Base-by-base conservation (phyloP, 768 basidiomycete genomes). In the Tylopilus felleus region DNA sequence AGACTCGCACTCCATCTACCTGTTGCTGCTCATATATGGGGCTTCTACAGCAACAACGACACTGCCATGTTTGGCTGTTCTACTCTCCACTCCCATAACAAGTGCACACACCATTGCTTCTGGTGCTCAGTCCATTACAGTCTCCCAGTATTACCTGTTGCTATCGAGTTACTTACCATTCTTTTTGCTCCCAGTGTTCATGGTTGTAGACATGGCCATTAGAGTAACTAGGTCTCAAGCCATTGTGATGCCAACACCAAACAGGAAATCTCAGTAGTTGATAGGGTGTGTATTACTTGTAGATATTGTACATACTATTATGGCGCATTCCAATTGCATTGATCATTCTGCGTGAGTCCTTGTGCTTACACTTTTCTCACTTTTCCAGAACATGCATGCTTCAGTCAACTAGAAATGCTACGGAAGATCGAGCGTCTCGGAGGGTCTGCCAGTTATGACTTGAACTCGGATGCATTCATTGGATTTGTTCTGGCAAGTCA, bases 11-110 rank as follows among this genome's bases (percentile, higher is more conserved):
- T 67, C 69, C 14, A 78, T 85, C 42, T 88, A 86, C 63, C 72
- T 81, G 13, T 74, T 91, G 29, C 71, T 94, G 14, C 73, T 88
- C 9, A 67, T 85, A 27, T 94, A 93, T 69, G 89, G 78, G 27
- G 86, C 89, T 0, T 90, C 88, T 0, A 86, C 90, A 3, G 76
- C 81, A 0, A 93, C 90, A 0, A 92, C 91, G 1, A 85, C 86
- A 14, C 69, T 90, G 31, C 83, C 92, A 0, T 90, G 88, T 63
- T 66, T 94, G 45, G 69, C 75, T 13, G 74, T 80, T 28, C 66
- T 93, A 31, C 66, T 90, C n/a, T 69, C 76, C 19, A 78, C 79
- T 3, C 82, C 83, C 0, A 61, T 73, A 23, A 71, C 77, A 31
- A 71, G 69, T n/a, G 47, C 57, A 2, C 61, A 67, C 23, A 70